Evolutionary conservation across 495 filamentous ascomycete species (phyloP).

Genomic region (Thermochaetoides thermophila): DNA sequence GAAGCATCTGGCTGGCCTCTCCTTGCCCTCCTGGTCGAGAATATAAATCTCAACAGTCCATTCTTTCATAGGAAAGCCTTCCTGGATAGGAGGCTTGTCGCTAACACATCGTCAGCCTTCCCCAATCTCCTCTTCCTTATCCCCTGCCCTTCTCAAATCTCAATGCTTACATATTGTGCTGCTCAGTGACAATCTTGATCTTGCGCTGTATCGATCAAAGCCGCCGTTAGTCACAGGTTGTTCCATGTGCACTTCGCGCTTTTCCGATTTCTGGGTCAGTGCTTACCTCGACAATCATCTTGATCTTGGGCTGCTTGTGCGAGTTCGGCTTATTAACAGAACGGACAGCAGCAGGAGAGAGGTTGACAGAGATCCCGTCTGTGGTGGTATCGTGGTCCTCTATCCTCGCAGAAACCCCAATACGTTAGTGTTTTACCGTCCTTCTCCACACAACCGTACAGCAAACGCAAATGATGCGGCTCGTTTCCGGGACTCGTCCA

Average conservation of each 20-base stretch:
- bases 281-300: constrained; percentile 22
- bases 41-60: constrained; percentile 52
- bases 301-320: constrained; percentile 4
- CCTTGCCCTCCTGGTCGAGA: constrained; percentile 44
- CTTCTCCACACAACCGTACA: no score
- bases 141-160: constrained; percentile 1
- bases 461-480: no score
- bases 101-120: constrained; percentile 17
- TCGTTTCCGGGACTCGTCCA: no score
- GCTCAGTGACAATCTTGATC: constrained; percentile 84
- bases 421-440: no score
- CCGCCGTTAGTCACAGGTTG: constrained; percentile 2
- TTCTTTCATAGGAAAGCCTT: constrained; percentile 82
- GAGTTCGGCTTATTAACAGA: neutral
- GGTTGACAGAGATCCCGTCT: neutral
- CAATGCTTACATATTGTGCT: constrained; percentile 64
- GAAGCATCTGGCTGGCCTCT: constrained; percentile 68
- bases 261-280: neutral
- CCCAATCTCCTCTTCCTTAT: neutral
- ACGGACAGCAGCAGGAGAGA: neutral
- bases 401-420: no score
- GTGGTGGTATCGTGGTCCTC: neutral
- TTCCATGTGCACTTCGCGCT: neutral
- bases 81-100: constrained; percentile 56
- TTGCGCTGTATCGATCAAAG: constrained; percentile 39